Evolutionary conservation across 805 yeast species (phyloP).

Genomic region (Scheffersomyces ergatensis): DNA sequence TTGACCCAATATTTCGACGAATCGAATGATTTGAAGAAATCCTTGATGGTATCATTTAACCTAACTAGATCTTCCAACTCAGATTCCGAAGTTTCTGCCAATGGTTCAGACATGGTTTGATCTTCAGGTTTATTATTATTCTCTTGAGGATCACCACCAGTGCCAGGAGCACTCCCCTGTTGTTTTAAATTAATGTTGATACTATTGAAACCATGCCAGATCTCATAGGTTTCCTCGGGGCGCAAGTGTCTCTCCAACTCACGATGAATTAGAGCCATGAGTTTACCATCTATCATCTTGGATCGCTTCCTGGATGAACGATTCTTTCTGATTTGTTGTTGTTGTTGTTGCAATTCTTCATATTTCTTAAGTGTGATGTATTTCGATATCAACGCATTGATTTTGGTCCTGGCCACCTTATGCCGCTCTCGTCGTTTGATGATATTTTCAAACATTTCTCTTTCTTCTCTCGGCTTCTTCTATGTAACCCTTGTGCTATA

Average conservation of each 20-base stretch:
- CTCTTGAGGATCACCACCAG: too few species aligned
- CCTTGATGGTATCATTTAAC: conserved; percentile 4
- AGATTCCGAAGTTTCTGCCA: conserved; percentile 2
- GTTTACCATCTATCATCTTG: conserved; percentile 7
- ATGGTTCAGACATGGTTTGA: not conserved
- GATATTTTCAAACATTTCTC: conserved; percentile 7
- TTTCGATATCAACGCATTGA: conserved; percentile 9
- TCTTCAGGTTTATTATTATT: too few species aligned
- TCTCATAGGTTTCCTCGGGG: conserved; percentile 34
- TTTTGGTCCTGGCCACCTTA: conserved; percentile 2
- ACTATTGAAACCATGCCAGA: conserved; percentile 24
- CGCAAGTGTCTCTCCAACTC: conserved; percentile 21
- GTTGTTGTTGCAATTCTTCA: conserved; percentile 7
- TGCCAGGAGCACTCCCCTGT: too few species aligned
- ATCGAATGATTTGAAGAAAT: conserved; percentile 17
- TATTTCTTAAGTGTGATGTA: conserved; percentile 15
- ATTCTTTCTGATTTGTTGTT: conserved; percentile 3
- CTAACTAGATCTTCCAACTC: conserved; percentile 2
- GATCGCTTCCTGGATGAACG: conserved; percentile 2
- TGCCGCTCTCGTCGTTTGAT: conserved; percentile 1
- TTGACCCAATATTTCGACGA: conserved; percentile 15
- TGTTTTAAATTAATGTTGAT: conserved; percentile 10
- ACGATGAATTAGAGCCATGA: conserved; percentile 20
- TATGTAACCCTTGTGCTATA: too few species aligned
- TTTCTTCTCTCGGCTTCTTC: too few species aligned